Conservation (phyloP, 2,329 filamentous ascomycete genomes). For the Cercospora beticola region DNA sequence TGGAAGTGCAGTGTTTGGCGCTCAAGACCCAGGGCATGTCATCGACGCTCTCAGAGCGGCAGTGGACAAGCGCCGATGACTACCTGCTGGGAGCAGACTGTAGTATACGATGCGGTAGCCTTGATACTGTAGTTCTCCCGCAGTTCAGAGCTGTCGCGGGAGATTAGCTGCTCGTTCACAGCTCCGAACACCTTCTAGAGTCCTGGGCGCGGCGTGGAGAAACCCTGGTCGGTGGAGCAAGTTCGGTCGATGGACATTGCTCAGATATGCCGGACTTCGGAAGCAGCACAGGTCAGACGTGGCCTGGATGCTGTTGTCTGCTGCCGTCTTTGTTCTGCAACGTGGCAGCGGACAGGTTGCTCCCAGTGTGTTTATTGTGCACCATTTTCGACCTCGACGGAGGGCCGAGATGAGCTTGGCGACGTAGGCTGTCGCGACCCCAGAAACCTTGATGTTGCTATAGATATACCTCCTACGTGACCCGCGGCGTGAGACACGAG, state of each 20-base stretch:
- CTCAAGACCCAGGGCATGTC: slow-evolving; percentile 81
- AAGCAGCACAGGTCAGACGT: background rate
- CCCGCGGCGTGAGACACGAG: background rate
- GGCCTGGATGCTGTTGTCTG: background rate
- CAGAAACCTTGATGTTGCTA: slow-evolving; percentile 15
- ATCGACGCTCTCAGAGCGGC: slow-evolving; percentile 77
- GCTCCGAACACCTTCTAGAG: background rate
- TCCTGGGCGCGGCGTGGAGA: background rate
- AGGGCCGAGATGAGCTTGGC: slow-evolving; percentile 21
- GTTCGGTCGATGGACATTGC: background rate
- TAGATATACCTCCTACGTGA: slow-evolving; percentile 3
- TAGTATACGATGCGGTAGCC: slow-evolving; percentile 25
- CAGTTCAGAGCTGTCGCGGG: background rate
- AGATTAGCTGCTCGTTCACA: background rate
- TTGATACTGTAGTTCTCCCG: background rate
- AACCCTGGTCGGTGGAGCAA: background rate
- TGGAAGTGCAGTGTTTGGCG: slow-evolving; percentile 92
- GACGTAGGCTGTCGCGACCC: background rate
- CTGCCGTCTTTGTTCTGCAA: background rate
- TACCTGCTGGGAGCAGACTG: slow-evolving; percentile 23
- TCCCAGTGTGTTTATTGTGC: background rate
- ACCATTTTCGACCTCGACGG: background rate
- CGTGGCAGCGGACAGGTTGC: background rate
- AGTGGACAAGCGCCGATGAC: slow-evolving; percentile 63
- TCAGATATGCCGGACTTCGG: background rate